Base-by-base conservation (phyloP, 495 filamentous ascomycete genomes). In the Lasiosphaeriaceae sp. region DNA sequence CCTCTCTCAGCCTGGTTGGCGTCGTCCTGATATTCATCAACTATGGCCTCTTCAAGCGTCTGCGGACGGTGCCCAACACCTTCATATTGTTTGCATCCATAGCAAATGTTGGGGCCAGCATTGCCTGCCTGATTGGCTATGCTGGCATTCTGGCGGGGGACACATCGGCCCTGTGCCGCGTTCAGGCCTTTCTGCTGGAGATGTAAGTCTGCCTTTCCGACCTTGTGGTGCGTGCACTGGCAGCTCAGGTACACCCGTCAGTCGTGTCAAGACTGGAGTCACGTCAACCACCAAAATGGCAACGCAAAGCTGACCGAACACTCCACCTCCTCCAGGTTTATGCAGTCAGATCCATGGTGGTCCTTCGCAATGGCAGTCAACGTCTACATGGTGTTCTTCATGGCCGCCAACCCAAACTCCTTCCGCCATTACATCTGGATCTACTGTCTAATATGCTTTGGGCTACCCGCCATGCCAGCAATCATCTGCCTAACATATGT, bases 381-480 rank as follows among this genome's bases (percentile, higher is more conserved):
- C 62, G 90, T 94, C 54, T 91, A 89, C 66, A 77, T 95, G 53
- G 88, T 89, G 31, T 90, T 95, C 67, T 93, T 94, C 70, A 80
- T 81, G 53, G 81, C 83, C 44, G 89, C 84, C 59, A 83, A 84
- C 44, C 82, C 86, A 0, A 73, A 79, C 16, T 80, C 82, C 23
- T 80, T 93, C 50, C 84, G 85, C 9, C 72, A 71, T 7, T 74
- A 91, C 29, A 84, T 92, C 65, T 85, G 82, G 76, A 77, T 82
- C 45, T 95, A 95, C 60, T 71, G 83, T 9, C 21, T 86, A 0
- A 70, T 82, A 49, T 92, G 88, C 70, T 96, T 94, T 55, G 90
- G 90, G 0, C 48, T 89, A 1, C 89, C 91, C 0, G 81, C 86
- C 11, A 73, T 90, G 19, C 88, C 88, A 0, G 81, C 89, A 0